Evolutionary conservation across 2,329 filamentous ascomycete species (phyloP).

Genomic region (Passalora sequoiae): DNA sequence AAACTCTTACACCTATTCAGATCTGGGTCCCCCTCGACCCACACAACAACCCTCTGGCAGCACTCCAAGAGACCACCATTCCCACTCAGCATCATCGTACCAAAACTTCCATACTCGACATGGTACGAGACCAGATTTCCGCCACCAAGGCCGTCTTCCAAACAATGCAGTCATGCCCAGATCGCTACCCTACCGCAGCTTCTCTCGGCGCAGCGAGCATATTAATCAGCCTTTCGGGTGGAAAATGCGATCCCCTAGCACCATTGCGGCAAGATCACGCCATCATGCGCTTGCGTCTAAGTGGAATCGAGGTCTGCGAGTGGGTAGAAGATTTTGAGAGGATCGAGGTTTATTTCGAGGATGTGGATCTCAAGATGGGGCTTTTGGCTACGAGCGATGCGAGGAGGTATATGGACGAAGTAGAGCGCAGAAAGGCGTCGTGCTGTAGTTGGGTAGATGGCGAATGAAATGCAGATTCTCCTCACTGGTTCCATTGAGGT

Average conservation of each 20-base stretch:
- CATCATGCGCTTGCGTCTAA: constrained; percentile 1
- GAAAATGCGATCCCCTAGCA: background rate
- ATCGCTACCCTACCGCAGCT: background rate
- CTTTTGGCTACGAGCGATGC: background rate
- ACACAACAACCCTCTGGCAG: background rate
- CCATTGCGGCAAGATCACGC: background rate
- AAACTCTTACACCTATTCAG: too few relatives aligned
- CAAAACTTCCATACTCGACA: background rate
- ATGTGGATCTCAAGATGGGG: constrained; percentile 3
- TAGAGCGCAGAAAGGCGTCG: too few relatives aligned
- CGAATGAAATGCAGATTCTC: too few relatives aligned
- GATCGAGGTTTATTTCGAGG: constrained; percentile 6
- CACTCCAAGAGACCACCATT: background rate
- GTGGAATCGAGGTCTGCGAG: constrained; percentile 7
- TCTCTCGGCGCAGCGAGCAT: background rate
- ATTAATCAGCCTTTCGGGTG: background rate
- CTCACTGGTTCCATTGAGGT: too few relatives aligned
- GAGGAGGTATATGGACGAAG: background rate
- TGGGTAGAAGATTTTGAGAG: constrained; percentile 4
- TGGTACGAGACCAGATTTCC: constrained; percentile 1
- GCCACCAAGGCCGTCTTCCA: background rate
- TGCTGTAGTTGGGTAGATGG: too few relatives aligned
- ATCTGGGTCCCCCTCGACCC: constrained; percentile 6
- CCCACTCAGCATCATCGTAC: background rate
- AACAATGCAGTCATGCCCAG: background rate